Conservation (phyloP, 2,329 filamentous ascomycete species). For the Berkeleyomyces rouxiae region DNA sequence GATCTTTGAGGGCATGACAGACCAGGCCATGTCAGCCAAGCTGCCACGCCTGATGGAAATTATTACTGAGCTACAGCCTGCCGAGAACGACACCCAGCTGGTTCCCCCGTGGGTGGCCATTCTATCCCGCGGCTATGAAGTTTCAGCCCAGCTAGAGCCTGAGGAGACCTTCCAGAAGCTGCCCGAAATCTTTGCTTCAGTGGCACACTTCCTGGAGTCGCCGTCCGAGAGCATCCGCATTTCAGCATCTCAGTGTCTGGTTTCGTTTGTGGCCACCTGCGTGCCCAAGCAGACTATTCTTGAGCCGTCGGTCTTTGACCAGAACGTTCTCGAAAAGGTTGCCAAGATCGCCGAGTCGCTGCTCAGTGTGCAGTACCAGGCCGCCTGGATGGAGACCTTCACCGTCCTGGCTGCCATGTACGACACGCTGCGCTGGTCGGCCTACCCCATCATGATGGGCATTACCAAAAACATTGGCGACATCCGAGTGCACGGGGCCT, state of each 20-base stretch:
- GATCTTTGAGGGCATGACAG: slow-evolving; percentile 83
- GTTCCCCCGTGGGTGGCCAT: slow-evolving; percentile 95
- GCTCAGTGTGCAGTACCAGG: slow-evolving; percentile 79
- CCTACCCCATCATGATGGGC: slow-evolving; percentile 59
- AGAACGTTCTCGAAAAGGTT: slow-evolving; percentile 73
- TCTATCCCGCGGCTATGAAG: slow-evolving; percentile 82
- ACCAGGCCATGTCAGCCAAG: slow-evolving; percentile 77
- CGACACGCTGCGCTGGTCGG: slow-evolving; percentile 69
- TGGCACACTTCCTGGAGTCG: slow-evolving; percentile 69
- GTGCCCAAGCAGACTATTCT: slow-evolving; percentile 68
- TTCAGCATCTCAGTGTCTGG: slow-evolving; percentile 84
- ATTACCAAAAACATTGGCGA: slow-evolving; percentile 71
- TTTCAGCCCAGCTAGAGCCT: slow-evolving; percentile 72
- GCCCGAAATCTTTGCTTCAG: slow-evolving; percentile 65
- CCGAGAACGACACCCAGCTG: slow-evolving; percentile 83
- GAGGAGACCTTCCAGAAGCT: slow-evolving; percentile 86
- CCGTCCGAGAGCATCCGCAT: slow-evolving; percentile 84
- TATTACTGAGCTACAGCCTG: slow-evolving; percentile 79
- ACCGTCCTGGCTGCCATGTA: slow-evolving; percentile 77
- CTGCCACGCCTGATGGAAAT: slow-evolving; percentile 78
- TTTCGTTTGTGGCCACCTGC: slow-evolving; percentile 84
- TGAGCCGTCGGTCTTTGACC: slow-evolving; percentile 81
- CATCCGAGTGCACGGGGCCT: slow-evolving; percentile 71
- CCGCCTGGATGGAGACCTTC: slow-evolving; percentile 90
- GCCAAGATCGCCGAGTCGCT: slow-evolving; percentile 56